Conservation (phyloP, 768 basidiomycete species). For the Pleurotus eryngii region DNA sequence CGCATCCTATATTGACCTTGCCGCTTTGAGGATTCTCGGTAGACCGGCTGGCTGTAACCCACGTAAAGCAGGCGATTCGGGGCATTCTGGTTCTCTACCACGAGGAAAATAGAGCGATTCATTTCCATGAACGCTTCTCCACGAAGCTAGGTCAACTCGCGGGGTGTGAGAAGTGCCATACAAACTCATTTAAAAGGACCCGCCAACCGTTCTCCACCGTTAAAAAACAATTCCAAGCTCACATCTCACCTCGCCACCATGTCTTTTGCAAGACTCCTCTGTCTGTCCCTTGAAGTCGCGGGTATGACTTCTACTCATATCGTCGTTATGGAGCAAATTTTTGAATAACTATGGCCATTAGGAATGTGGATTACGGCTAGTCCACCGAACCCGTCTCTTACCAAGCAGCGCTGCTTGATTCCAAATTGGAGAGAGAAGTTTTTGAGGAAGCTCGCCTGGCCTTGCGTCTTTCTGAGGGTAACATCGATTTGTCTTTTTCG, state of each 20-base stretch:
- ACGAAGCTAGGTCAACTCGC: not conserved
- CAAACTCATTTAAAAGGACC: not conserved
- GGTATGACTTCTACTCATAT: not conserved
- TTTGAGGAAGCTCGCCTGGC: conserved; percentile 7
- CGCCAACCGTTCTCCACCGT: not conserved
- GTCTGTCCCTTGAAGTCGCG: conserved; percentile 1
- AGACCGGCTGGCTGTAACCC: not conserved
- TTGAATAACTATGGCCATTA: not conserved
- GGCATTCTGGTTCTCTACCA: not conserved
- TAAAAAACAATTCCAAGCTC: not conserved
- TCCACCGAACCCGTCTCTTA: conserved; percentile 6
- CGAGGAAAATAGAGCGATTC: not conserved
- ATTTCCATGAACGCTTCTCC: conserved; percentile 1
- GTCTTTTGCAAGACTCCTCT: conserved; percentile 8
- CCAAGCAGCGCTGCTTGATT: conserved; percentile 1
- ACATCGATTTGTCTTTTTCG: not conserved
- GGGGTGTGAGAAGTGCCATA: not conserved
- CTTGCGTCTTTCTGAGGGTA: conserved; percentile 8
- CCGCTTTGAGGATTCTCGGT: not conserved
- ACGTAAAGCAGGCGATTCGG: not conserved
- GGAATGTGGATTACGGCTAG: conserved; percentile 11
- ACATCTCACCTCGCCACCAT: not conserved
- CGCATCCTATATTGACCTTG: not conserved
- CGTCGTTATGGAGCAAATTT: not conserved
- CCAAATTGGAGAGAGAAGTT: conserved; percentile 11